Percentiles rank a stretch among this genome's conserved stretches.
These are phyloP conservation scores for Pisolithus microcarpus DNA, from an alignment of 768 basidiomycete genomes.

Conservation along the genomic window DNA sequence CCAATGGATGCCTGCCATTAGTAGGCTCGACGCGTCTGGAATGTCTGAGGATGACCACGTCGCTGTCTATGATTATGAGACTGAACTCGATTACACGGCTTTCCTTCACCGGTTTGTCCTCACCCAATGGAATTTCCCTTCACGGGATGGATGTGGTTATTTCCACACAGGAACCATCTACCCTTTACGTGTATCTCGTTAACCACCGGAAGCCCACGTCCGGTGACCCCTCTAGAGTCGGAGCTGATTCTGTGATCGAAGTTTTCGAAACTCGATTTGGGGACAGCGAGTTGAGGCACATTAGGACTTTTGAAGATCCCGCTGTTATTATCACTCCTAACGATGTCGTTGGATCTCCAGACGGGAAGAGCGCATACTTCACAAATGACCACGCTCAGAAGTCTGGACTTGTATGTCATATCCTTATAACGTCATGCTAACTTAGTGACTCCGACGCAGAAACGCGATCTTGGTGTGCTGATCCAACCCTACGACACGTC, in stretches of 20 bases:
- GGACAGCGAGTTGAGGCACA: slow-evolving; percentile 38
- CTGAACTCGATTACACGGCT: slow-evolving; percentile 41
- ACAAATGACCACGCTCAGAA: slow-evolving; percentile 62
- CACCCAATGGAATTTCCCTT: slow-evolving; percentile 38
- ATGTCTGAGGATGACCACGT: slow-evolving; percentile 45
- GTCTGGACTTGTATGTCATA: slow-evolving; percentile 41
- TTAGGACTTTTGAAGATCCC: slow-evolving; percentile 51
- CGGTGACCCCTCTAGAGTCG: slow-evolving; percentile 34
- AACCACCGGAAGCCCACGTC: slow-evolving; percentile 56
- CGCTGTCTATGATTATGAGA: slow-evolving; percentile 49
- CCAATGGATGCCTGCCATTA: slow-evolving; percentile 45
- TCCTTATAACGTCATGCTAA: neutral
- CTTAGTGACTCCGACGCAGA: slow-evolving; percentile 10
- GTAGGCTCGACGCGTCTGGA: slow-evolving; percentile 29
- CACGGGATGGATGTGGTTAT: slow-evolving; percentile 68
- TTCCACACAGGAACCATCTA: slow-evolving; percentile 38
- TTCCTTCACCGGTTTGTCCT: slow-evolving; percentile 31
- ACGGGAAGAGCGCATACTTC: slow-evolving; percentile 60
- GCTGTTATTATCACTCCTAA: slow-evolving; percentile 55
- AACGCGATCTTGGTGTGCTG: slow-evolving; percentile 19
- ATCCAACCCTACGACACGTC: slow-evolving; percentile 35
- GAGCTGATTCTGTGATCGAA: slow-evolving; percentile 69
- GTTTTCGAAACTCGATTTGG: slow-evolving; percentile 53
- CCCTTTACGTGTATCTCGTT: slow-evolving; percentile 60
- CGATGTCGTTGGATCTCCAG: slow-evolving; percentile 58